Evolutionary conservation across 306 rosid species (phyloP).

Genomic region (Quercus aquifolioides): DNA sequence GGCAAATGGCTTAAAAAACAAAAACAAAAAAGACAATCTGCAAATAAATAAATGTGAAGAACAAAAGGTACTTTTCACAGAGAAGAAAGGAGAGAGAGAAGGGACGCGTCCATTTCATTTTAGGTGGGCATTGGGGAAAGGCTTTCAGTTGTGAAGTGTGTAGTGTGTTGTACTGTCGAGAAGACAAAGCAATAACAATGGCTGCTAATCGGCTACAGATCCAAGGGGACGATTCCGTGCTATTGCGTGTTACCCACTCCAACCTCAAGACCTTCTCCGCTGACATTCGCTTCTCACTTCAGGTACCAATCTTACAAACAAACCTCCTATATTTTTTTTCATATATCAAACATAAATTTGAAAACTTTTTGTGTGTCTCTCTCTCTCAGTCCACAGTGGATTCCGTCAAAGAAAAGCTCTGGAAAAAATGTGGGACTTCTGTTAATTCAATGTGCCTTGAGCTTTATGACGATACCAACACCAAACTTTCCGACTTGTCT

Average conservation of each 20-base stretch:
- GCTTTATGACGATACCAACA: slow-evolving; percentile 60
- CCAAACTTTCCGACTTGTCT: slow-evolving; percentile 57
- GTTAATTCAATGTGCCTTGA: slow-evolving; percentile 70
- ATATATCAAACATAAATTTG: too few relatives aligned
- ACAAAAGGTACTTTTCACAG: too few relatives aligned
- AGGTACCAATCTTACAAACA: slow-evolving; percentile 26
- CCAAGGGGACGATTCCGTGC: slow-evolving; percentile 60
- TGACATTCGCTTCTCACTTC: slow-evolving; percentile 68
- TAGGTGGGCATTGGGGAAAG: too few relatives aligned
- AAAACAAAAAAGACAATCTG: too few relatives aligned
- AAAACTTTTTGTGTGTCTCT: background rate
- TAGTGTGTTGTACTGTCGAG: too few relatives aligned
- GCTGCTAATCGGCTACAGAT: slow-evolving; percentile 52
- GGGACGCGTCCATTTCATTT: too few relatives aligned
- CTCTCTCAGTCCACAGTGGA: slow-evolving; percentile 54
- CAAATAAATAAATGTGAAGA: too few relatives aligned
- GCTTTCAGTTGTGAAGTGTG: too few relatives aligned
- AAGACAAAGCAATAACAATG: too few relatives aligned
- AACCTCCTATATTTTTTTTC: background rate
- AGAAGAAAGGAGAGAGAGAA: too few relatives aligned
- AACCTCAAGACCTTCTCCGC: slow-evolving; percentile 70
- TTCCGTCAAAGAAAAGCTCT: slow-evolving; percentile 72
- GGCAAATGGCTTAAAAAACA: too few relatives aligned
- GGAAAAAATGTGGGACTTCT: slow-evolving; percentile 80
- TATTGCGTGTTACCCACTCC: slow-evolving; percentile 65